Base-by-base conservation (phyloP, 768 basidiomycete genomes). In the Pulveroboletus sp. region DNA sequence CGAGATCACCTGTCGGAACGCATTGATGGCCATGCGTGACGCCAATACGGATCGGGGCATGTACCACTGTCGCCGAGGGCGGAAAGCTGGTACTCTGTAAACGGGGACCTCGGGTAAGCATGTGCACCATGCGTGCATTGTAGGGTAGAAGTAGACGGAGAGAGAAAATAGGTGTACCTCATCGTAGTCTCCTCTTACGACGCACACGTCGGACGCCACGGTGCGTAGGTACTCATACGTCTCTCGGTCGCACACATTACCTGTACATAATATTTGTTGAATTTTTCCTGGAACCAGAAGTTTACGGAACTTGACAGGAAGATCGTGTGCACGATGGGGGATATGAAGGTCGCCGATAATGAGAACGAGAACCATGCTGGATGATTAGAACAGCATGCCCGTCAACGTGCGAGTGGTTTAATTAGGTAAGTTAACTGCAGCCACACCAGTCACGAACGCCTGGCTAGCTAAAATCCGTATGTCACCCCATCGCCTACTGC, bases 321-420 rank as follows among this genome's bases (percentile, higher is more conserved):
- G 80, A 63, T 96, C 96, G 66, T 96, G 91, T 8, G 74, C 76
- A 39, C 90, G 74, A 66, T 91, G 86, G 1, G 96, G 96, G 63
- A 97, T 98, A 69, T 97, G 94, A 18, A 98, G 80, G 75, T 99
- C 96, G 45, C 95, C 95, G 56, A 98, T 92, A 61, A 96, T 83
- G 49, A 98, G 88, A 37, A 99, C 95, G 56, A 98, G 86, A 84
- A 95, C 66, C 66, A 68, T 68, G 56, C 50, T 68, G 59, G 51
- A 54, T 4, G 50, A 55, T 36, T 45, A 41, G 15, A 47, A 51
- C 33, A 35, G 31, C 30, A 24, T 37, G 27, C 13, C n/a, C n/a
- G 18, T 28, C 26, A 14, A 49, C 32, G 37, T 5, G 5, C 30
- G 43, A 33, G 49, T 40, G 43, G 8, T 43, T 8, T 28, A 3